phyloP scores from a whole-genome alignment of 345 rosid species.

The Pugionium cornutum region DNA sequence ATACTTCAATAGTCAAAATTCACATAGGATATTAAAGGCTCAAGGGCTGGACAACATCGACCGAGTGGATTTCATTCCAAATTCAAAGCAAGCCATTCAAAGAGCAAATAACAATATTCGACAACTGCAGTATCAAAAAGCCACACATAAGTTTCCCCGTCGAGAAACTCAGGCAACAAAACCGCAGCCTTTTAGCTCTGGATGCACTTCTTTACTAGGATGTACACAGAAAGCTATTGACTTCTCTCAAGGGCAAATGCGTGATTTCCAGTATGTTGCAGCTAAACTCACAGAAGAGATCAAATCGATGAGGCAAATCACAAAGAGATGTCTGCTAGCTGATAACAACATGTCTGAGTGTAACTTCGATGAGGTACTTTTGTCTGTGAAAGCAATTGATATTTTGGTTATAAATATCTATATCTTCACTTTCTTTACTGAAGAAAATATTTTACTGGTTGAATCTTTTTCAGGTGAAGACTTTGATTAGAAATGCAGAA shows the following conservation, averaged over 20 bases:
- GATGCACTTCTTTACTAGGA: slow-evolving; percentile 46
- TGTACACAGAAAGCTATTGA: slow-evolving; percentile 69
- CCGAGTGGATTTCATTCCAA: slow-evolving; percentile 43
- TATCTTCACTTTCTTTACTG: neutral
- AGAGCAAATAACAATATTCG: slow-evolving; percentile 21
- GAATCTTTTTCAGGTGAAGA: slow-evolving; percentile 48
- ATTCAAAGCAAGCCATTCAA: slow-evolving; percentile 41
- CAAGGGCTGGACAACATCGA: slow-evolving; percentile 49
- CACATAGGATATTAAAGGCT: slow-evolving; percentile 45
- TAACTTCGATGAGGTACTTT: slow-evolving; percentile 59
- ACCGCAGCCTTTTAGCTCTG: slow-evolving; percentile 34
- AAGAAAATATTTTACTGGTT: neutral
- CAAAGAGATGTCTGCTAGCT: slow-evolving; percentile 48
- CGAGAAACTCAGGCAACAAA: slow-evolving; percentile 24
- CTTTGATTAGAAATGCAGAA: slow-evolving; percentile 53
- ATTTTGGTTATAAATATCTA: neutral
- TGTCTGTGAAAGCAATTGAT: neutral
- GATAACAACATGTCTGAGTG: slow-evolving; percentile 41
- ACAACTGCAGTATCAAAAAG: slow-evolving; percentile 5
- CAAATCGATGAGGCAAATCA: slow-evolving; percentile 61
- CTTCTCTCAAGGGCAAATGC: slow-evolving; percentile 80
- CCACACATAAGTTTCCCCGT: slow-evolving; percentile 44
- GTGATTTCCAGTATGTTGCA: slow-evolving; percentile 58
- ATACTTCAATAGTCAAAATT: slow-evolving; percentile 46
- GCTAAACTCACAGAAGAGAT: slow-evolving; percentile 63